Percentiles rank a stretch among this genome's conserved stretches.
Evolutionary conservation across 345 rosid genomes (phyloP).

Genomic region (Erucastrum elatum): DNA sequence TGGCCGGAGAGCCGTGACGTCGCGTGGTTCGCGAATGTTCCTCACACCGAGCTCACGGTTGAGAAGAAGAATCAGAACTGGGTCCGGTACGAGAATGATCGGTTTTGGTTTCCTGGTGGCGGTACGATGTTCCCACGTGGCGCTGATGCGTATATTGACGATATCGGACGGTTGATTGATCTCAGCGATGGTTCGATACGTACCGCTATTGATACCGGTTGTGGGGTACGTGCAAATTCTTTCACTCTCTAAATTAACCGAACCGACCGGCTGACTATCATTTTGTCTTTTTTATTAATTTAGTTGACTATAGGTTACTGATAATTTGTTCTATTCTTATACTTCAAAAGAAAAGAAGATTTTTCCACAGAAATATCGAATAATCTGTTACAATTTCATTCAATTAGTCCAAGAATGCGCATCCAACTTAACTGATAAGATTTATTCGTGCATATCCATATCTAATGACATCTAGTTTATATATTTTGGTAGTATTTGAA

Average conservation of each 20-base stretch:
- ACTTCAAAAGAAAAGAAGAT: background rate
- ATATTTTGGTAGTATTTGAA: background rate
- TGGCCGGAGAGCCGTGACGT: slow-evolving; percentile 91
- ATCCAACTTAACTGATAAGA: slow-evolving; percentile 18
- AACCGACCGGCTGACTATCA: slow-evolving; percentile 3
- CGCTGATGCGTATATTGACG: slow-evolving; percentile 80
- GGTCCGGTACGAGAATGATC: slow-evolving; percentile 65
- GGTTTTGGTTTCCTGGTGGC: slow-evolving; percentile 87
- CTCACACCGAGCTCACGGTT: slow-evolving; percentile 78
- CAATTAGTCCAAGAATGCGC: background rate
- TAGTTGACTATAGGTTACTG: background rate
- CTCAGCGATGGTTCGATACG: slow-evolving; percentile 81
- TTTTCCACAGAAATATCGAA: background rate
- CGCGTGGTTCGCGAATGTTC: slow-evolving; percentile 90
- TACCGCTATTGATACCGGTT: slow-evolving; percentile 94
- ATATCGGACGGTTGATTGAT: slow-evolving; percentile 72
- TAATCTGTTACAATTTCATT: slow-evolving; percentile 13
- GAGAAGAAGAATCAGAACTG: slow-evolving; percentile 94
- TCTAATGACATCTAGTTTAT: slow-evolving; percentile 1
- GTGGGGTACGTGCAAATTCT: slow-evolving; percentile 69
- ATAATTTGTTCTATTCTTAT: background rate
- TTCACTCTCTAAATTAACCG: background rate
- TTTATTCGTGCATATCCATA: slow-evolving; percentile 20
- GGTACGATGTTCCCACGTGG: slow-evolving; percentile 96
- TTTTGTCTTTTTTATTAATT: background rate